Evolutionary conservation across 2,329 filamentous ascomycete species (phyloP).

Genomic region (Cytospora piceicola): DNA sequence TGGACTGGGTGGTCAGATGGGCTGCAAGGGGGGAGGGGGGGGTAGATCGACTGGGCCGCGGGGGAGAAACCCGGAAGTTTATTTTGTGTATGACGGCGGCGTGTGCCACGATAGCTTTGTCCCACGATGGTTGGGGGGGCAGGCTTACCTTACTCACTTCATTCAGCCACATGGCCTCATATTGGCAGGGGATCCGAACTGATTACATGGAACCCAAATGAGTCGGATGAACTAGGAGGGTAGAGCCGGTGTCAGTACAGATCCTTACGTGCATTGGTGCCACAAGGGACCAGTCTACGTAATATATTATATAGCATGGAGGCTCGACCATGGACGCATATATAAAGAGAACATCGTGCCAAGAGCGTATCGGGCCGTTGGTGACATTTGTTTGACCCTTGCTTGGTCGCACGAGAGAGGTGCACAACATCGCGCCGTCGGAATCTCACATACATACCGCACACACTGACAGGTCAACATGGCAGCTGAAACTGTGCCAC

Average conservation of each 20-base stretch:
- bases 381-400: background rate
- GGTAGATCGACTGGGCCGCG: background rate
- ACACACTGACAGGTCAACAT: background rate
- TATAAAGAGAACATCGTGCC: background rate
- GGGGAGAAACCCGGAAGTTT: background rate
- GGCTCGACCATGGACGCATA: background rate
- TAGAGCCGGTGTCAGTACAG: background rate
- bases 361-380: background rate
- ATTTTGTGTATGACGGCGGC: background rate
- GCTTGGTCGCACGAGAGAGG: background rate
- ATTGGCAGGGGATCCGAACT: background rate
- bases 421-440: conserved; percentile 5
- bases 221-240: background rate
- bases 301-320: too few relatives aligned
- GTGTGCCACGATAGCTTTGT: background rate
- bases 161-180: background rate
- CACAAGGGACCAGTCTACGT: too few relatives aligned
- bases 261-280: background rate
- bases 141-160: background rate
- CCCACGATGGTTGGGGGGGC: background rate
- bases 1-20: too few relatives aligned
- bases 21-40: background rate
- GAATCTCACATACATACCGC: background rate
- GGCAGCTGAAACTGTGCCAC: conserved; percentile 25
- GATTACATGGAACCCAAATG: too few relatives aligned